A percentile compares a stretch with the other conserved stretches of the same genome.
phyloP scores from a whole-genome alignment of 1,139 yeast genomes.

The Taiozyma sp. region DNA sequence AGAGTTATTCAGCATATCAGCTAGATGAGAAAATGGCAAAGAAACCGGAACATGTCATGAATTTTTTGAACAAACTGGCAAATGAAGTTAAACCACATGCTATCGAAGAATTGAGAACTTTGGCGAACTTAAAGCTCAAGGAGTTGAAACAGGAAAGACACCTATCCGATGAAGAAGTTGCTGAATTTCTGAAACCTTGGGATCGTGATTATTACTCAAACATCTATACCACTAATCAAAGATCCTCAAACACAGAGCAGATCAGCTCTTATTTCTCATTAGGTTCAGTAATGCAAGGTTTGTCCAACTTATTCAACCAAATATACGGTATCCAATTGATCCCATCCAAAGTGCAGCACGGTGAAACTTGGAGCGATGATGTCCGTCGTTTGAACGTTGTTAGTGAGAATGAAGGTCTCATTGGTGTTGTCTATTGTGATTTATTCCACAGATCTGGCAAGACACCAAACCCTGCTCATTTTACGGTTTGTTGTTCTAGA shows the following conservation, averaged over 20 bases:
- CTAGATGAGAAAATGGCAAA: constrained; percentile 90
- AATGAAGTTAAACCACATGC: constrained; percentile 50
- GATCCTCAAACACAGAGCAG: constrained; percentile 33
- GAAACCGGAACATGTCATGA: constrained; percentile 67
- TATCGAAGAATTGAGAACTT: constrained; percentile 47
- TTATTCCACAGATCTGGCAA: constrained; percentile 59
- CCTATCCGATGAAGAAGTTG: constrained; percentile 36
- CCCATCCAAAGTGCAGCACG: constrained; percentile 58
- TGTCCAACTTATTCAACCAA: constrained; percentile 61
- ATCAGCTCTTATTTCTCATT: constrained; percentile 69
- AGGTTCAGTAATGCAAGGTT: constrained; percentile 84
- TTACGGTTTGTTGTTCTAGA: constrained; percentile 94
- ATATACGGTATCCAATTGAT: constrained; percentile 75
- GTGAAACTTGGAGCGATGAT: constrained; percentile 91
- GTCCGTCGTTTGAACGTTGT: constrained; percentile 79
- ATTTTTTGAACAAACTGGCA: constrained; percentile 62
- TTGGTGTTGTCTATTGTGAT: constrained; percentile 69
- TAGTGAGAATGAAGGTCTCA: constrained; percentile 50
- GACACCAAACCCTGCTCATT: constrained; percentile 83
- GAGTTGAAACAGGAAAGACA: constrained; percentile 22
- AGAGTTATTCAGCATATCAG: constrained; percentile 75
- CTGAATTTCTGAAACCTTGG: constrained; percentile 71
- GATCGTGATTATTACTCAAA: constrained; percentile 75
- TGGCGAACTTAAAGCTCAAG: constrained; percentile 36
- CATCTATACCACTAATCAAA: constrained; percentile 31